These are phyloP conservation scores for Russula virescens DNA, from an alignment of 768 basidiomycete genomes.

Conservation along the genomic window DNA sequence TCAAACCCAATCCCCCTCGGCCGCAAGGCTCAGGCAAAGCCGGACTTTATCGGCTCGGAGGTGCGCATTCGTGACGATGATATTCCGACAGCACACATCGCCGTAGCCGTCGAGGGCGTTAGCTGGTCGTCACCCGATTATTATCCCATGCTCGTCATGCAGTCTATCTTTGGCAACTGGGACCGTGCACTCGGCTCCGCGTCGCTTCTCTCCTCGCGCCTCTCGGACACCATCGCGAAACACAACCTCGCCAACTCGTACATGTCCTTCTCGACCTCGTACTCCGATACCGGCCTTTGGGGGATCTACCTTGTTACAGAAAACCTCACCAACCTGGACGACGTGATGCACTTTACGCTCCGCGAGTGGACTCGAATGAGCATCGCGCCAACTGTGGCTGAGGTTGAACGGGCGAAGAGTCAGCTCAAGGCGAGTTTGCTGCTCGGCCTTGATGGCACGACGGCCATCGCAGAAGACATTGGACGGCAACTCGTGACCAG, in stretches of 20 bases:
- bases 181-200: constrained; percentile 92
- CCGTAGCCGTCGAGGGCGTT: constrained; percentile 96
- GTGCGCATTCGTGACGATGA: constrained; percentile 94
- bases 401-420: constrained; percentile 95
- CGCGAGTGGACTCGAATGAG: constrained; percentile 96
- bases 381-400: constrained; percentile 56
- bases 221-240: constrained; percentile 83
- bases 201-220: constrained; percentile 81
- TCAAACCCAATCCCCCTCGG: constrained; percentile 85
- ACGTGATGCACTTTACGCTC: constrained; percentile 88
- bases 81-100: constrained; percentile 83
- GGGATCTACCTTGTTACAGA: constrained; percentile 96
- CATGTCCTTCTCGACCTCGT: constrained; percentile 99
- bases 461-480: constrained; percentile 95
- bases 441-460: constrained; percentile 90
- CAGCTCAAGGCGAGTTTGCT: constrained; percentile 95
- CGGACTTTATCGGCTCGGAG: constrained; percentile 87
- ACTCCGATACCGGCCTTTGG: constrained; percentile 98
- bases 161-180: constrained; percentile 98
- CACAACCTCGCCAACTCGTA: constrained; percentile 98
- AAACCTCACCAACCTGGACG: constrained; percentile 91
- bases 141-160: constrained; percentile 99
- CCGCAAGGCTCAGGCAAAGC: constrained; percentile 65
- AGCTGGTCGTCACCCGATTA: constrained; percentile 98
- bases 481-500: constrained; percentile 96